phyloP scores from a whole-genome alignment of 257 asterid species.

The Mitragyna speciosa region DNA sequence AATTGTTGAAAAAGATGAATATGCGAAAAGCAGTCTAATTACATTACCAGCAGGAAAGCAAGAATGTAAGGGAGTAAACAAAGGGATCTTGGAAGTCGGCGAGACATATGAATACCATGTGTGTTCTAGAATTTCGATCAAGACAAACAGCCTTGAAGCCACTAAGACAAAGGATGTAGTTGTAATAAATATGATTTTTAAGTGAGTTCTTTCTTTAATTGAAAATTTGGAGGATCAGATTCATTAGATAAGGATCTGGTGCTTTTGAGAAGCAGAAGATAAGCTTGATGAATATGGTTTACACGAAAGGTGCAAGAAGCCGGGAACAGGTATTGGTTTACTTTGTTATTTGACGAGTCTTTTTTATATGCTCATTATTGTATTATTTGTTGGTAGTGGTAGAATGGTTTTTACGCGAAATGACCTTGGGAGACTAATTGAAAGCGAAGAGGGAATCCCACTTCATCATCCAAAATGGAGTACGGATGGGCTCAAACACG shows the following conservation, averaged over 20 bases:
- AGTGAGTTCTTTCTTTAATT: too few relatives aligned
- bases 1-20: background rate
- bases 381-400: background rate
- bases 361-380: background rate
- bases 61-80: background rate
- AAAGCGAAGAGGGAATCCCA: constrained; percentile 5
- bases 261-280: constrained; percentile 3
- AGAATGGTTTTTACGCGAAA: background rate
- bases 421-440: background rate
- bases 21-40: background rate
- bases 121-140: too few relatives aligned
- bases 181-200: too few relatives aligned
- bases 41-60: background rate
- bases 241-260: background rate
- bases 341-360: background rate
- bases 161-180: too few relatives aligned
- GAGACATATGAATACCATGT: background rate
- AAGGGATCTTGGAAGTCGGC: background rate
- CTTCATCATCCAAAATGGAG: background rate
- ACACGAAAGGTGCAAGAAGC: background rate
- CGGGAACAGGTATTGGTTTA: background rate
- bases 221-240: background rate
- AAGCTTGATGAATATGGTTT: background rate
- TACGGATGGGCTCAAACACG: background rate
- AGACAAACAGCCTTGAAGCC: too few relatives aligned